Percentiles rank a stretch among this genome's conserved stretches.
These are phyloP conservation scores for Hyphodiscus sp. DNA, from an alignment of 2,329 filamentous ascomycete species.

Conservation along the genomic window DNA sequence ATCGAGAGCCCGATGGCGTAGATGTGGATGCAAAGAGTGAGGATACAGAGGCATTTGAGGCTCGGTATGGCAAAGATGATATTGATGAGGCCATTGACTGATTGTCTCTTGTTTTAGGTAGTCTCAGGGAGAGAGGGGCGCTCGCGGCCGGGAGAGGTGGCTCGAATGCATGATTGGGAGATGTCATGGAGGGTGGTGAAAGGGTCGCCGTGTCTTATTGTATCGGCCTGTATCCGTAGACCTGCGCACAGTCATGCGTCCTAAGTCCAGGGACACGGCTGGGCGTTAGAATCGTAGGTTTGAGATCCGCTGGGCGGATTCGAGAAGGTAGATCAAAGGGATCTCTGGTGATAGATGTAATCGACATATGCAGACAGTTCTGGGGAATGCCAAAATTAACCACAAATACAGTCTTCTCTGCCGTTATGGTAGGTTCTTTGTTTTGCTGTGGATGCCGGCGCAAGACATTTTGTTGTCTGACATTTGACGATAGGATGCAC, in stretches of 20 bases:
- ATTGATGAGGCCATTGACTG: conserved; percentile 44
- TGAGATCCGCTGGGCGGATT: conserved; percentile 1
- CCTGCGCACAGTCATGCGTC: conserved; percentile 37
- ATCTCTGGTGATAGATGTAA: background rate
- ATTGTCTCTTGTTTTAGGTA: conserved; percentile 54
- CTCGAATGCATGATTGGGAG: conserved; percentile 60
- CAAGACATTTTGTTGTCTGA: background rate
- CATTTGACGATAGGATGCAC: background rate
- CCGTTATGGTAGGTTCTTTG: conserved; percentile 2
- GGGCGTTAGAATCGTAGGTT: background rate
- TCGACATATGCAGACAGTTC: conserved; percentile 16
- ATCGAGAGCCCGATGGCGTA: conserved; percentile 61
- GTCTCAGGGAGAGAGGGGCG: conserved; percentile 47
- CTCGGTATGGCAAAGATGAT: conserved; percentile 46
- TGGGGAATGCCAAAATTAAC: background rate
- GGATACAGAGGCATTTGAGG: conserved; percentile 51
- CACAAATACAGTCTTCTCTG: conserved; percentile 4
- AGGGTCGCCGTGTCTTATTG: conserved; percentile 4
- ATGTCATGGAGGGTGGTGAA: conserved; percentile 53
- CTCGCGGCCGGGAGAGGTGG: conserved; percentile 36
- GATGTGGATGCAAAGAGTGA: conserved; percentile 59
- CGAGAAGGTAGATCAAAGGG: conserved; percentile 3
- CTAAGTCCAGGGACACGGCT: background rate
- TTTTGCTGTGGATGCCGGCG: background rate
- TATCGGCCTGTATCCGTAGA: conserved; percentile 31